Conservation (phyloP, 2,329 filamentous ascomycete genomes). For the Corniculantispora saksenae region DNA sequence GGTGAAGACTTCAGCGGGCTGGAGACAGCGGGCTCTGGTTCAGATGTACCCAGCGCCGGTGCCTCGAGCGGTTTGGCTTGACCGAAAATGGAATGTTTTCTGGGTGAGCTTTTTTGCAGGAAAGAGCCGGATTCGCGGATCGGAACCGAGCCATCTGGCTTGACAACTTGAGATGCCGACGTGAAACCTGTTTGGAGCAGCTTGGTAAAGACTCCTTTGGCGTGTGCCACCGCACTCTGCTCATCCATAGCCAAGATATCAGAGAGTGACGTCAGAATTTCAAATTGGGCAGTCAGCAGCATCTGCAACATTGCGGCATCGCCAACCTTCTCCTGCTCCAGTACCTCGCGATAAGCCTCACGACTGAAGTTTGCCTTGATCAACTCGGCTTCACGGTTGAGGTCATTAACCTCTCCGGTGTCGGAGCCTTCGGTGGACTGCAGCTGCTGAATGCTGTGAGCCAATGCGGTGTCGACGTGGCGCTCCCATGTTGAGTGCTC, state of each 20-base stretch:
- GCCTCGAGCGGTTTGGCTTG: conserved; percentile 43
- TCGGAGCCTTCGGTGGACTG: conserved; percentile 55
- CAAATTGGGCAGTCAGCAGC: conserved; percentile 86
- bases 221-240: conserved; percentile 77
- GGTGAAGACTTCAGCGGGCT: conserved; percentile 75
- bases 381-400: conserved; percentile 82
- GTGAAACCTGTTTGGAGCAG: conserved; percentile 76
- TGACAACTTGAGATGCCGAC: conserved; percentile 80
- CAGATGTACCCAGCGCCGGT: conserved; percentile 40
- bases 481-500: conserved; percentile 84
- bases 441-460: conserved; percentile 80
- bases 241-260: conserved; percentile 82
- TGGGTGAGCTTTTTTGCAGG: conserved; percentile 70
- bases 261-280: conserved; percentile 80
- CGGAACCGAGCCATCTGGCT: conserved; percentile 72
- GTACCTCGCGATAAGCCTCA: conserved; percentile 73
- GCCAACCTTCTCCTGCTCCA: conserved; percentile 81
- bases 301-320: conserved; percentile 79
- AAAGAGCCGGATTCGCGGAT: conserved; percentile 70
- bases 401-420: conserved; percentile 63
- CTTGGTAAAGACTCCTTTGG: conserved; percentile 73
- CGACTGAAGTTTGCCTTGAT: conserved; percentile 80
- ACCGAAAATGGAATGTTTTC: conserved; percentile 52
- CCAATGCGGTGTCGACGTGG: conserved; percentile 81
- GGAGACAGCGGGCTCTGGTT: conserved; percentile 33